Conservation (phyloP, 192 early-diverging fungal genomes). For the Helicostylum pulchrum region DNA sequence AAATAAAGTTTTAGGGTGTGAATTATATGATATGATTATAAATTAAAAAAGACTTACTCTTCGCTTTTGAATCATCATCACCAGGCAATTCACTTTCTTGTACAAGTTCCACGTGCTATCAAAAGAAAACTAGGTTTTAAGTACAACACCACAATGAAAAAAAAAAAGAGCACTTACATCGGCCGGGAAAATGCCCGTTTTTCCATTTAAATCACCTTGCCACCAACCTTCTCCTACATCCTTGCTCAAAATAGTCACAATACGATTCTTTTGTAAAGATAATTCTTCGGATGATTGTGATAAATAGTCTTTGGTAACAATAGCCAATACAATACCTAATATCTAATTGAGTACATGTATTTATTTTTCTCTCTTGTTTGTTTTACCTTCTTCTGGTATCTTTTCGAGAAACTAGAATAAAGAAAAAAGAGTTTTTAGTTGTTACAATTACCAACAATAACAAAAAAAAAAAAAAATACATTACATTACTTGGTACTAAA, state of each 20-base stretch:
- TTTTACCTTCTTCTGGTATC: conserved; percentile 1
- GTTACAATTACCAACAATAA: neutral
- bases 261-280: conserved; percentile 57
- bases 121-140: too few relatives aligned
- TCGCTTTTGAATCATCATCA: conserved; percentile 11
- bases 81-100: conserved; percentile 3
- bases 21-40: neutral
- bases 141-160: neutral
- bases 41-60: neutral
- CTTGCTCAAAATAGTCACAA: conserved; percentile 64
- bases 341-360: neutral
- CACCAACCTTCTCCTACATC: conserved; percentile 62
- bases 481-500: conserved; percentile 49
- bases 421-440: neutral
- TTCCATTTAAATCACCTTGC: conserved; percentile 63
- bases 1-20: neutral
- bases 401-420: conserved; percentile 22
- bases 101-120: conserved; percentile 12
- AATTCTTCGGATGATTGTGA: conserved; percentile 60
- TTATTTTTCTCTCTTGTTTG: neutral
- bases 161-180: conserved; percentile 34
- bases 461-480: neutral
- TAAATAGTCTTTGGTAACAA: conserved; percentile 65
- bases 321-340: conserved; percentile 40
- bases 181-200: conserved; percentile 62